Percentiles rank a stretch among this genome's conserved stretches.
Evolutionary conservation across 1,139 yeast genomes (phyloP).

Genomic region (Scheffersomyces insectosa): DNA sequence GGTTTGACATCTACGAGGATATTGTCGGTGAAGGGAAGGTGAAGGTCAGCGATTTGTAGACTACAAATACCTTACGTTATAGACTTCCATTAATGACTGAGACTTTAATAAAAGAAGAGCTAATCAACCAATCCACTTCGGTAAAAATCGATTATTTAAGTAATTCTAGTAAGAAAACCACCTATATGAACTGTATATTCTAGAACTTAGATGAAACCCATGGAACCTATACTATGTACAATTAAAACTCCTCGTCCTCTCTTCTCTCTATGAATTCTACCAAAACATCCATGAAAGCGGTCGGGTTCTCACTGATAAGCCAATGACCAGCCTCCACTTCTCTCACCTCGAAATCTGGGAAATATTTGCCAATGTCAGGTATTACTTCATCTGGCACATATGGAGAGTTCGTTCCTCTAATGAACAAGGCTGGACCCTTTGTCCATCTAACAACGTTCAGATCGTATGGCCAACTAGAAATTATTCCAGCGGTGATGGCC

Average conservation of each 20-base stretch:
- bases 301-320: slow-evolving; percentile 80
- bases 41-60: slow-evolving; percentile 38
- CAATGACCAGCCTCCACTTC: slow-evolving; percentile 91
- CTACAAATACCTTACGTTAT: neutral
- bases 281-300: slow-evolving; percentile 60
- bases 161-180: neutral
- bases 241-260: slow-evolving; percentile 38
- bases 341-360: slow-evolving; percentile 73
- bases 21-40: slow-evolving; percentile 48
- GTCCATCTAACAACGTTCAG: slow-evolving; percentile 55
- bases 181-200: neutral
- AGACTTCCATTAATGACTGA: too few species aligned
- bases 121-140: too few species aligned
- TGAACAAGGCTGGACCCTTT: slow-evolving; percentile 68
- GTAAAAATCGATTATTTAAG: neutral
- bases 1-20: slow-evolving; percentile 83
- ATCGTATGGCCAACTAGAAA: slow-evolving; percentile 80
- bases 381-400: slow-evolving; percentile 87
- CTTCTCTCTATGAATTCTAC: slow-evolving; percentile 58
- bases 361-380: slow-evolving; percentile 72
- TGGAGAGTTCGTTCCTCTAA: slow-evolving; percentile 74
- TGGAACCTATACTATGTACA: neutral
- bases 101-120: too few species aligned
- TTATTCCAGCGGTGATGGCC: slow-evolving; percentile 58
- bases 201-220: too few species aligned